These are phyloP conservation scores for Lathyrus oleraceus DNA, from an alignment of 306 rosid genomes.

Conservation along the genomic window DNA sequence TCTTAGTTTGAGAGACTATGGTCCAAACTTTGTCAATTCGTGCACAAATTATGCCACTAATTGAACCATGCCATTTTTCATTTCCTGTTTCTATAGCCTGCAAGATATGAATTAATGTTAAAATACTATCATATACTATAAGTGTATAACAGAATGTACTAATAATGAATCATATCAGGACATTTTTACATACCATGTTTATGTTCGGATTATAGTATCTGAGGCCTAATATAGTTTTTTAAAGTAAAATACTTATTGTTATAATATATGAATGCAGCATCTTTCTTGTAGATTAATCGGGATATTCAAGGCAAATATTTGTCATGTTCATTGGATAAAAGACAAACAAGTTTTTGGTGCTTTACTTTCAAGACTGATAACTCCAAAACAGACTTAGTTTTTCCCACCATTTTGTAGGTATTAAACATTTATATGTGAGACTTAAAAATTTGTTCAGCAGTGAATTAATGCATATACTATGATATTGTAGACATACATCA, in stretches of 20 bases:
- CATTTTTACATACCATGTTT: slow-evolving; percentile 36
- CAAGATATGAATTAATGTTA: slow-evolving; percentile 7
- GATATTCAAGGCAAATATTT: slow-evolving; percentile 33
- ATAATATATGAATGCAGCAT: slow-evolving; percentile 17
- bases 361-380: slow-evolving; percentile 25
- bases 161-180: slow-evolving; percentile 15
- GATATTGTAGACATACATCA: too few relatives aligned
- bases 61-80: slow-evolving; percentile 70
- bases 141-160: not conserved
- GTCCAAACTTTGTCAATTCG: slow-evolving; percentile 65
- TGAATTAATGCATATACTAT: too few relatives aligned
- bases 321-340: slow-evolving; percentile 4
- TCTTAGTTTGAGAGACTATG: slow-evolving; percentile 58
- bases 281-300: slow-evolving; percentile 28
- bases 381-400: slow-evolving; percentile 17
- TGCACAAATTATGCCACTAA: slow-evolving; percentile 62
- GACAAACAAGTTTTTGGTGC: not conserved
- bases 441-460: too few relatives aligned
- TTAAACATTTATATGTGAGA: slow-evolving; percentile 10
- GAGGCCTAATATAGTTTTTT: slow-evolving; percentile 1
- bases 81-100: slow-evolving; percentile 44
- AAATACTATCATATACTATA: not conserved
- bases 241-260: not conserved
- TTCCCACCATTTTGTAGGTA: slow-evolving; percentile 17
- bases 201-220: not conserved